phyloP scores from a whole-genome alignment of 129 eudicot species.

The Gnaphalium uliginosum region DNA sequence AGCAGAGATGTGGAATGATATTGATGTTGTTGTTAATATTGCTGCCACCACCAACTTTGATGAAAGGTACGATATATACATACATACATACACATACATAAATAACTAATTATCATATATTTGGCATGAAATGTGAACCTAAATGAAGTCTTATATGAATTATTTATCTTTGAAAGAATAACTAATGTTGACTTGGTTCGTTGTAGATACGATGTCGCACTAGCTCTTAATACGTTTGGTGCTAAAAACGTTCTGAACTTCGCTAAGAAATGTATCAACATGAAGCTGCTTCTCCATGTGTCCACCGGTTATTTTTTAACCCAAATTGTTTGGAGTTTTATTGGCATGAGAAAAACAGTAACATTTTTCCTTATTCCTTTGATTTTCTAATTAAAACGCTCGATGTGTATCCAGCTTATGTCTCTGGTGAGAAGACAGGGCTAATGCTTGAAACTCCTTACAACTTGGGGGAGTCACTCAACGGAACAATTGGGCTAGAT shows the following conservation, averaged over 20 bases:
- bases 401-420: conserved; percentile 50
- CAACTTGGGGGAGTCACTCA: conserved; percentile 55
- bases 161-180: background rate
- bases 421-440: conserved; percentile 63
- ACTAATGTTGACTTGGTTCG: background rate
- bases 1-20: conserved; percentile 64
- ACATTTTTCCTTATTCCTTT: background rate
- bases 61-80: conserved; percentile 54
- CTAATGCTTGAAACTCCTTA: conserved; percentile 52
- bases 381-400: background rate
- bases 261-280: conserved; percentile 56
- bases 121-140: conserved; percentile 1
- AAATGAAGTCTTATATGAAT: too few species aligned
- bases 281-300: conserved; percentile 70
- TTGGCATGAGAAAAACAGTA: background rate
- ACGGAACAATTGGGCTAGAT: conserved; percentile 53
- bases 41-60: conserved; percentile 95
- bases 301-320: conserved; percentile 58
- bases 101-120: background rate
- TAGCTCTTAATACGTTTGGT: conserved; percentile 70
- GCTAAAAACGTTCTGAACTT: conserved; percentile 59
- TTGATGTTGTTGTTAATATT: conserved; percentile 75
- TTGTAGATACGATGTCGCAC: conserved; percentile 67
- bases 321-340: background rate
- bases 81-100: background rate